Evolutionary conservation across 371 early-diverging fungal species (phyloP).

Genomic region (Parasitella parasitica): DNA sequence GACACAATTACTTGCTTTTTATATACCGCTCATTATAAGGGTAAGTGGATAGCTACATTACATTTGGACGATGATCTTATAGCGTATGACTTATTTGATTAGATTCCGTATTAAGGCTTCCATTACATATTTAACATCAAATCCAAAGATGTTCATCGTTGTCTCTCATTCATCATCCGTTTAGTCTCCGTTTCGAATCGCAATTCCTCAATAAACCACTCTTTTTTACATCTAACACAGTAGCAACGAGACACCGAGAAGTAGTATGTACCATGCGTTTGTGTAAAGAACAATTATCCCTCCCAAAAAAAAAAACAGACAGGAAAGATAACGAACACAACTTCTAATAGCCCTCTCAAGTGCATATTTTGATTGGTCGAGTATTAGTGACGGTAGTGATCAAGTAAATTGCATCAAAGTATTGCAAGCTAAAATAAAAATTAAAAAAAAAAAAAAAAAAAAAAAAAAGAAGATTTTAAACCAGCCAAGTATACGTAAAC

Average conservation of each 20-base stretch:
- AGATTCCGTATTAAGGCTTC: slow-evolving; percentile 39
- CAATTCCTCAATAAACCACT: not conserved
- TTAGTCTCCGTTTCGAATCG: not conserved
- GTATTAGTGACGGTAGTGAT: too few species aligned
- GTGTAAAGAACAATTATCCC: too few species aligned
- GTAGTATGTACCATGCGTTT: too few species aligned
- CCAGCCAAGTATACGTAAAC: not conserved
- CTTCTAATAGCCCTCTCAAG: too few species aligned
- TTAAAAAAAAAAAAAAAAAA: not conserved
- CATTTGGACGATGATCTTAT: too few species aligned
- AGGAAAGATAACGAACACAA: too few species aligned
- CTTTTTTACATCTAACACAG: not conserved
- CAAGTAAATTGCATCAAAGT: too few species aligned
- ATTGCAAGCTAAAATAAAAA: not conserved
- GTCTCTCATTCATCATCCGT: not conserved
- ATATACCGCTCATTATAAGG: slow-evolving; percentile 50
- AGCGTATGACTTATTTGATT: slow-evolving; percentile 5
- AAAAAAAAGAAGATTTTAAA: not conserved
- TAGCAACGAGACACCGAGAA: not conserved
- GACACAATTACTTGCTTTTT: slow-evolving; percentile 52
- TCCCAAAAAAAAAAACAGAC: too few species aligned
- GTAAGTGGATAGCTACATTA: slow-evolving; percentile 12
- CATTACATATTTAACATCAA: slow-evolving; percentile 25
- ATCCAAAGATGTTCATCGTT: not conserved
- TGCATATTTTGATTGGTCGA: too few species aligned